phyloP scores from a whole-genome alignment of 805 yeast genomes.

The Blastobotrys attinorum region DNA sequence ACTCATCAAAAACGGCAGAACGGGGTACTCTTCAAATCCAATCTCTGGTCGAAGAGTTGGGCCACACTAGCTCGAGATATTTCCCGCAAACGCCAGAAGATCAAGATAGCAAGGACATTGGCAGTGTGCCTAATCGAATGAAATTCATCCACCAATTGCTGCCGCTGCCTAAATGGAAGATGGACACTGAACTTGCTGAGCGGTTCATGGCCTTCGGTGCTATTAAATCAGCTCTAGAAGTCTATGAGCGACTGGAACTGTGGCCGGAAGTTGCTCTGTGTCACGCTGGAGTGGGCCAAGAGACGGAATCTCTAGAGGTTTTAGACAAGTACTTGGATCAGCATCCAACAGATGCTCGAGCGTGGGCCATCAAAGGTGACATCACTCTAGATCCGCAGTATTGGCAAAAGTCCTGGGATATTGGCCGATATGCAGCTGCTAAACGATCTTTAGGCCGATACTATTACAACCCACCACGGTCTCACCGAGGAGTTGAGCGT shows the following conservation, averaged over 20 bases:
- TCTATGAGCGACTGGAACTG: constrained; percentile 71
- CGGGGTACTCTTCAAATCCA: constrained; percentile 92
- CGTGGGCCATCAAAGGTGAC: constrained; percentile 80
- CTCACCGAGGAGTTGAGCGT: constrained; percentile 43
- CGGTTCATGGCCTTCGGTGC: constrained; percentile 80
- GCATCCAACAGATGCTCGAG: constrained; percentile 73
- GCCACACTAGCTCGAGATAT: constrained; percentile 51
- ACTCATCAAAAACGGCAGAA: constrained; percentile 78
- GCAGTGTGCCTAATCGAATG: constrained; percentile 45
- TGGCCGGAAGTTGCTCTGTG: constrained; percentile 83
- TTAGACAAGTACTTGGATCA: constrained; percentile 44
- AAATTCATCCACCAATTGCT: constrained; percentile 68
- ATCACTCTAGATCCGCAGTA: constrained; percentile 62
- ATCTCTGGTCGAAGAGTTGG: constrained; percentile 81
- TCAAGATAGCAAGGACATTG: constrained; percentile 23
- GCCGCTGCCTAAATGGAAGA: constrained; percentile 72
- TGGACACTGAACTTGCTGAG: constrained; percentile 79
- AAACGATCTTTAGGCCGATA: constrained; percentile 74
- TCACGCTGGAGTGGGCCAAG: constrained; percentile 77
- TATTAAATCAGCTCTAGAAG: constrained; percentile 77
- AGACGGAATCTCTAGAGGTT: constrained; percentile 53
- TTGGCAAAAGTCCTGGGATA: constrained; percentile 85
- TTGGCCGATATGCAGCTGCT: constrained; percentile 77
- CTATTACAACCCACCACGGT: constrained; percentile 63
- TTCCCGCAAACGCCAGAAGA: constrained; percentile 20